A percentile compares a stretch with the other conserved stretches of the same genome.
Conservation (phyloP, 495 filamentous ascomycete species). For the Lineolata rhizophorae region DNA sequence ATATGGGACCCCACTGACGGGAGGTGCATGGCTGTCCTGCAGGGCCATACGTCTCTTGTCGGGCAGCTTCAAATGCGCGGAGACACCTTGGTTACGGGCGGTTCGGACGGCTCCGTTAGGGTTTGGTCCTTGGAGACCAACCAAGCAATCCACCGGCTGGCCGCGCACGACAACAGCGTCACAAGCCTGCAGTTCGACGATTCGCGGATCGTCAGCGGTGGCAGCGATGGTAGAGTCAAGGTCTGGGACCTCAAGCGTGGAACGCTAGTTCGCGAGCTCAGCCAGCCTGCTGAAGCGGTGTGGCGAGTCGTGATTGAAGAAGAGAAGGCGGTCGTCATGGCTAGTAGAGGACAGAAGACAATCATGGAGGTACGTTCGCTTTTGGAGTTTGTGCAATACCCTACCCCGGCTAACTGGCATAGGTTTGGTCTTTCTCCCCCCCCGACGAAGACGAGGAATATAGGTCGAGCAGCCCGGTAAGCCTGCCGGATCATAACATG, state of each 20-base stretch:
- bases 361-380: conserved; percentile 71
- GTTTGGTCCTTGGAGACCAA: conserved; percentile 86
- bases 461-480: conserved; percentile 11
- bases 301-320: conserved; percentile 98
- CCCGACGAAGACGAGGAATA: conserved; percentile 34
- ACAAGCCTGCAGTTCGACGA: conserved; percentile 95
- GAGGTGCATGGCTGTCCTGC: conserved; percentile 77
- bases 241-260: conserved; percentile 92
- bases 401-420: not conserved
- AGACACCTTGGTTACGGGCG: conserved; percentile 85
- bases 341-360: conserved; percentile 55
- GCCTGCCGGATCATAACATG: conserved; percentile 5
- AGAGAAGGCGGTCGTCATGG: conserved; percentile 93
- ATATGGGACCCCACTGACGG: conserved; percentile 91
- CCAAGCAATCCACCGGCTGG: conserved; percentile 75
- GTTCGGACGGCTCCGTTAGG: conserved; percentile 83
- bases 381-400: not conserved
- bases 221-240: conserved; percentile 88
- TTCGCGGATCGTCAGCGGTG: conserved; percentile 78
- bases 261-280: conserved; percentile 73
- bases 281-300: conserved; percentile 74
- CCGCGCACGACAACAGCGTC: conserved; percentile 96
- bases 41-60: conserved; percentile 90
- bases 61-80: conserved; percentile 94
- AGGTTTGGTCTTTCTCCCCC: conserved; percentile 87